Evolutionary conservation across 371 early-diverging fungal genomes (phyloP).

Genomic region (Syncephalastrum racemosum): DNA sequence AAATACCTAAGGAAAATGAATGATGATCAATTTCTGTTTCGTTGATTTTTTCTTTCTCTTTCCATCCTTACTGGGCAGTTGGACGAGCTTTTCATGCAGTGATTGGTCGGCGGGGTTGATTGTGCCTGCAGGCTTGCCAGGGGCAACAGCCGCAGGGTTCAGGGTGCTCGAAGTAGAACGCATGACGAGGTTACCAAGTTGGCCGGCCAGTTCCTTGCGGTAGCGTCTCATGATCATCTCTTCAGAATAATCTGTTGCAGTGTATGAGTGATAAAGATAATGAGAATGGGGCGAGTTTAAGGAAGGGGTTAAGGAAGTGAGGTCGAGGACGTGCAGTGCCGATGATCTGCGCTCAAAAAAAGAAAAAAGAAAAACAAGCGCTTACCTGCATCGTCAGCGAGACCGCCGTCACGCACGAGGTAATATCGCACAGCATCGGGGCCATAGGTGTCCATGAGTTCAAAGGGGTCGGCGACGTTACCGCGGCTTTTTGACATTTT

Average conservation of each 20-base stretch:
- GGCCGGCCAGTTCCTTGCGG: constrained; percentile 79
- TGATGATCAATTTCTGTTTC: neutral
- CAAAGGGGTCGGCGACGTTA: constrained; percentile 88
- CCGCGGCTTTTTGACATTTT: constrained; percentile 96
- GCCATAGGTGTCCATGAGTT: constrained; percentile 70
- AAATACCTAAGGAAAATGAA: constrained; percentile 19
- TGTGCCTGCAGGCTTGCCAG: constrained; percentile 24
- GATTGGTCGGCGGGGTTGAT: constrained; percentile 35
- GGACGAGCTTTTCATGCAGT: constrained; percentile 34
- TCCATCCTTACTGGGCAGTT: constrained; percentile 44
- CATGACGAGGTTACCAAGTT: constrained; percentile 85
- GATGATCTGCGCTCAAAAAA: too few relatives aligned
- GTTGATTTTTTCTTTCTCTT: neutral
- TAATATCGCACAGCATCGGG: constrained; percentile 90
- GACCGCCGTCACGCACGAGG: constrained; percentile 87
- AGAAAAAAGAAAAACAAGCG: neutral
- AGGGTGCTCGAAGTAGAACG: constrained; percentile 61
- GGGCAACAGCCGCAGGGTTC: constrained; percentile 54
- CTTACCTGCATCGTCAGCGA: constrained; percentile 77
- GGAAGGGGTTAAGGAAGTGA: too few relatives aligned
- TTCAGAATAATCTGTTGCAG: constrained; percentile 68
- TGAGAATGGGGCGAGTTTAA: constrained; percentile 9
- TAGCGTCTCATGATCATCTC: constrained; percentile 67
- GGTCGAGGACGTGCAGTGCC: too few relatives aligned
- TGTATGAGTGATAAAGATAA: neutral